phyloP scores from a whole-genome alignment of 805 yeast species.

The Yamadazyma phyllophila region DNA sequence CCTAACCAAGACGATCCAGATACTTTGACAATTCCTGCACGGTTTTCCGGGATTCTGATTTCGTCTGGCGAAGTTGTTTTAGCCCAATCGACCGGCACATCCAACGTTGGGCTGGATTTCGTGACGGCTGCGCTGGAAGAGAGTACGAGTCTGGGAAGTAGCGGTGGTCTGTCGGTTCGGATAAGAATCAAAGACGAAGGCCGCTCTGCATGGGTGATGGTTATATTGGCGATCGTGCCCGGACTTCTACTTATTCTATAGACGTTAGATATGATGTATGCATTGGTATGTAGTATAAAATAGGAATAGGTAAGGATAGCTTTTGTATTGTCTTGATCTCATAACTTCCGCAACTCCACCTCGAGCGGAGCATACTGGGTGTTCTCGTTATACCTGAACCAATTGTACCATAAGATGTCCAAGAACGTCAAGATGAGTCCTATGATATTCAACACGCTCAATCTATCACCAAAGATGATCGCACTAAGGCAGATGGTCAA shows the following conservation, averaged over 20 bases:
- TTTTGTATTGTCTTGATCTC: background rate
- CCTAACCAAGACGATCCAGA: slow-evolving; percentile 1
- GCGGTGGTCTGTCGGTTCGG: background rate
- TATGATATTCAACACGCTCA: slow-evolving; percentile 62
- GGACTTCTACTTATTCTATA: background rate
- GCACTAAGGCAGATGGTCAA: slow-evolving; percentile 73
- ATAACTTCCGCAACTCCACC: slow-evolving; percentile 6
- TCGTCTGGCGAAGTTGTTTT: slow-evolving; percentile 26
- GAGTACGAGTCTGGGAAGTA: background rate
- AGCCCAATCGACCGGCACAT: slow-evolving; percentile 13
- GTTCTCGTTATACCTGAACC: slow-evolving; percentile 44
- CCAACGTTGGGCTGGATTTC: background rate
- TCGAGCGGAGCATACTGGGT: slow-evolving; percentile 3
- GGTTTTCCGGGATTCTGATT: slow-evolving; percentile 18
- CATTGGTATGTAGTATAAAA: too few species aligned
- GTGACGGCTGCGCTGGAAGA: slow-evolving; percentile 4
- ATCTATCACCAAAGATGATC: slow-evolving; percentile 68
- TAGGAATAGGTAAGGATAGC: too few species aligned
- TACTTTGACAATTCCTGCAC: slow-evolving; percentile 13
- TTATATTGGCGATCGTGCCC: background rate
- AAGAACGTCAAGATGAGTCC: slow-evolving; percentile 74
- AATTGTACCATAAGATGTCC: slow-evolving; percentile 84
- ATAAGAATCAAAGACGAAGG: background rate
- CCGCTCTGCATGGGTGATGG: background rate
- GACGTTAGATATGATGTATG: background rate